A percentile compares a stretch with the other conserved stretches of the same genome.
Evolutionary conservation across 805 yeast species (phyloP).

Genomic region (Wickerhamiella qilinensis): DNA sequence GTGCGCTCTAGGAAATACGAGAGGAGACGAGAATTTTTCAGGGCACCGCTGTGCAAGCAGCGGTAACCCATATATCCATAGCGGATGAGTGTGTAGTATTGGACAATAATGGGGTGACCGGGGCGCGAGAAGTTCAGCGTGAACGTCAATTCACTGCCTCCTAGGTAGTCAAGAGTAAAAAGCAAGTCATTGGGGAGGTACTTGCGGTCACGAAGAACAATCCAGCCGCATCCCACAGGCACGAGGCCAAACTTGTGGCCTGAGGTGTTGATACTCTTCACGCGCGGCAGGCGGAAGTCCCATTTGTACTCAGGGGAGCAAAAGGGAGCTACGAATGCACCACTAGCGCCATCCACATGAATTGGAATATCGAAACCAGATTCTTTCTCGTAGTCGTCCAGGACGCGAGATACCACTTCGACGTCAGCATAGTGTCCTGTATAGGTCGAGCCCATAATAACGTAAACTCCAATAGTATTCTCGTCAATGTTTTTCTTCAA

Average conservation of each 20-base stretch:
- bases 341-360: slow-evolving; percentile 90
- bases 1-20: slow-evolving; percentile 46
- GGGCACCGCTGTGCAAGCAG: slow-evolving; percentile 41
- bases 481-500: slow-evolving; percentile 61
- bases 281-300: slow-evolving; percentile 72
- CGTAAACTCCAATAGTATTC: slow-evolving; percentile 83
- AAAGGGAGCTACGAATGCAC: slow-evolving; percentile 81
- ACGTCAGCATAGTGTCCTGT: slow-evolving; percentile 87
- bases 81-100: slow-evolving; percentile 61
- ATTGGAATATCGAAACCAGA: slow-evolving; percentile 59
- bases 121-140: slow-evolving; percentile 83
- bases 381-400: slow-evolving; percentile 52
- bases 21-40: slow-evolving; percentile 57
- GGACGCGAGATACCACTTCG: slow-evolving; percentile 37
- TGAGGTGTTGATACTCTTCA: slow-evolving; percentile 70
- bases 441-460: slow-evolving; percentile 78
- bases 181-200: slow-evolving; percentile 55
- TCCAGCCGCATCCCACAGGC: slow-evolving; percentile 88
- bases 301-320: slow-evolving; percentile 58
- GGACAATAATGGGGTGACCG: slow-evolving; percentile 79
- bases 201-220: slow-evolving; percentile 54
- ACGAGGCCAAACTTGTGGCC: slow-evolving; percentile 90
- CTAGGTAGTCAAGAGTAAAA: slow-evolving; percentile 69
- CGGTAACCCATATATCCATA: slow-evolving; percentile 61
- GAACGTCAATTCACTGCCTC: slow-evolving; percentile 78